Evolutionary conservation across 1,284 basidiomycete genomes (phyloP), one percentile per base, ranked within the genome.

Genomic region (Cutaneotrichosporon cavernicola): DNA sequence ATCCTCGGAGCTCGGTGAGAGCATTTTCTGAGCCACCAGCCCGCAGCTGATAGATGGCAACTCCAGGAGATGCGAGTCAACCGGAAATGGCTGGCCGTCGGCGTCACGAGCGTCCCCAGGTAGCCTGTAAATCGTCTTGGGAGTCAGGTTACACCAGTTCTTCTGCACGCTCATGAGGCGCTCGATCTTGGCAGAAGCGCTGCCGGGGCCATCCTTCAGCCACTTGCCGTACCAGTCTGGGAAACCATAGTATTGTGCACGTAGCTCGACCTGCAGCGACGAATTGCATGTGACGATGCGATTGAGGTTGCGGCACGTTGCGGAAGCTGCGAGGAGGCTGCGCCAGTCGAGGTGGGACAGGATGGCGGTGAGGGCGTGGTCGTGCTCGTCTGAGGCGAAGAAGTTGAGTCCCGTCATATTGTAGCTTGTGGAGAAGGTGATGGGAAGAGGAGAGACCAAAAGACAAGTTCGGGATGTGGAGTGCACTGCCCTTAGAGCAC

Each of bases 341-440:
- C 50, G 26, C 50, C 50, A 51, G 30, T 51, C 50, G 22, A 51
- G 50, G 22, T 51, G 26, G 9, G 14, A 31, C 22, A 51, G 8
- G 50, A 51, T 14, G 50, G 26, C 30, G 26, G 16, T 2, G 8
- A 30, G 11, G 50, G 31, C 10, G 26, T 30, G 22, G 22, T 51
- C 50, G 50, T 51, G 50, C 14, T 26, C 50, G 22, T 22, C 9
- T 9, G 26, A 14, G 50, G 26, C 1, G 26, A 51, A 26, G 50
- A 51, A 95, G 78, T 85, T 16, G 38, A 10, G 1, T 5, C 1
- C 10, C 13, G 10, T 5, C 38, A 40, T 40, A 26, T 26, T 26
- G 26, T 26, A 26, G 26, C 1, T 26, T 26, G 26, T 26, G 26
- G 26, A 26, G 26, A 26, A 26, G 26, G 26, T 26, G 26, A 26